Conservation (phyloP, 1,139 yeast species). For the Fermentozyma sake region DNA sequence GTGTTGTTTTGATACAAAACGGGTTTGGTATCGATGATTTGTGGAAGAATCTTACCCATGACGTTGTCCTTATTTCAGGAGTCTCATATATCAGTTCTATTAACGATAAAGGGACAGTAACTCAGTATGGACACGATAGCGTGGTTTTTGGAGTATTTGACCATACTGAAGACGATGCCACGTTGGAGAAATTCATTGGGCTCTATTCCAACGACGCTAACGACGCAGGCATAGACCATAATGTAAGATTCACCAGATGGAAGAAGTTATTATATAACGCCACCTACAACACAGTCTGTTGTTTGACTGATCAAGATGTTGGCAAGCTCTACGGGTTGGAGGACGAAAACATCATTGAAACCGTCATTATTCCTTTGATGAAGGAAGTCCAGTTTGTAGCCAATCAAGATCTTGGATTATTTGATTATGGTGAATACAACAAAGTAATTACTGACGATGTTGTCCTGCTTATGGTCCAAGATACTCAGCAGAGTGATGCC, state of each 20-base stretch:
- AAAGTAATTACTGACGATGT: conserved; percentile 14
- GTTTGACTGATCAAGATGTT: conserved; percentile 50
- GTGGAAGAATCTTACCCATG: conserved; percentile 48
- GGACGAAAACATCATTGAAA: conserved; percentile 12
- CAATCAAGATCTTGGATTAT: conserved; percentile 17
- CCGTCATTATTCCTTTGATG: conserved; percentile 21
- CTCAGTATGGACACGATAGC: conserved; percentile 50
- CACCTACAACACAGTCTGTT: conserved; percentile 58
- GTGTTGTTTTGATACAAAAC: conserved; percentile 64
- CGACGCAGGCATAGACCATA: conserved; percentile 38
- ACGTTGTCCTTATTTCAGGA: conserved; percentile 46
- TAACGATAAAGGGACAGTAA: conserved; percentile 48
- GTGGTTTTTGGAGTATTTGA: conserved; percentile 53
- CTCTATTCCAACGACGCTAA: conserved; percentile 47
- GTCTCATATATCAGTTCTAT: conserved; percentile 67
- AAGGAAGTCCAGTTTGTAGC: conserved; percentile 19
- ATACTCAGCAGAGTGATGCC: conserved; percentile 17
- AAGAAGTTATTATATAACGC: conserved; percentile 68
- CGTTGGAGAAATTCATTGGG: conserved; percentile 39
- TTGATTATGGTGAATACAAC: conserved; percentile 12
- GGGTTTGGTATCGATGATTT: conserved; percentile 64
- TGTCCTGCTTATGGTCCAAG: conserved; percentile 12
- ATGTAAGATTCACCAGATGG: conserved; percentile 62
- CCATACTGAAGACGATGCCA: conserved; percentile 15
- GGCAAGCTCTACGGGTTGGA: conserved; percentile 18